Conservation (phyloP, 495 filamentous ascomycete species). For the Cenococcum geophilum region DNA sequence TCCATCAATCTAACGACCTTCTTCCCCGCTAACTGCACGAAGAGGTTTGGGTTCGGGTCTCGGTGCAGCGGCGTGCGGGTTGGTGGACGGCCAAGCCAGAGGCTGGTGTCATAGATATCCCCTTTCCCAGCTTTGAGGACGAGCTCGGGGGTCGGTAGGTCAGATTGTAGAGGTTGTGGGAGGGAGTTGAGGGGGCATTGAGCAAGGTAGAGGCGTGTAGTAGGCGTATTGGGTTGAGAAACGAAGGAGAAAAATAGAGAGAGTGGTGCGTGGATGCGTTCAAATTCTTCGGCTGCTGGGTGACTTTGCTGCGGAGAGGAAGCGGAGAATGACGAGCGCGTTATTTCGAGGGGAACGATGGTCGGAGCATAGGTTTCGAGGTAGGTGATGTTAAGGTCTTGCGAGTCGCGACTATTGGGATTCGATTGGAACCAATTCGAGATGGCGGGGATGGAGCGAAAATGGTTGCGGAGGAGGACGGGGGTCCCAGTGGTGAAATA, state of each 20-base stretch:
- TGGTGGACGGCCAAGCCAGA: constrained; percentile 83
- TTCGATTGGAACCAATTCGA: constrained; percentile 48
- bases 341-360: constrained; percentile 56
- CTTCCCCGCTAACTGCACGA: constrained; percentile 69
- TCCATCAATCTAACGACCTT: constrained; percentile 68
- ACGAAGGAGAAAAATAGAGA: constrained; percentile 46
- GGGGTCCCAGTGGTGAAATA: constrained; percentile 46
- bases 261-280: constrained; percentile 53
- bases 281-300: constrained; percentile 38
- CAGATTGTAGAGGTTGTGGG: constrained; percentile 53
- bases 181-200: constrained; percentile 67
- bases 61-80: constrained; percentile 86
- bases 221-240: constrained; percentile 7
- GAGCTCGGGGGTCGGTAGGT: constrained; percentile 62
- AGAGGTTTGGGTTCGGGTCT: constrained; percentile 92
- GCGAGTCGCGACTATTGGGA: background rate
- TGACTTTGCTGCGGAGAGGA: background rate
- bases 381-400: constrained; percentile 46
- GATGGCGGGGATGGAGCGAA: constrained; percentile 46
- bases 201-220: constrained; percentile 64
- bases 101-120: constrained; percentile 75
- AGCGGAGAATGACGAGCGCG: constrained; percentile 21
- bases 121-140: constrained; percentile 56
- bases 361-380: constrained; percentile 46
- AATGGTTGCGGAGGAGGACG: constrained; percentile 43